phyloP scores from a whole-genome alignment of 306 rosid genomes.

The Corylus americana region DNA sequence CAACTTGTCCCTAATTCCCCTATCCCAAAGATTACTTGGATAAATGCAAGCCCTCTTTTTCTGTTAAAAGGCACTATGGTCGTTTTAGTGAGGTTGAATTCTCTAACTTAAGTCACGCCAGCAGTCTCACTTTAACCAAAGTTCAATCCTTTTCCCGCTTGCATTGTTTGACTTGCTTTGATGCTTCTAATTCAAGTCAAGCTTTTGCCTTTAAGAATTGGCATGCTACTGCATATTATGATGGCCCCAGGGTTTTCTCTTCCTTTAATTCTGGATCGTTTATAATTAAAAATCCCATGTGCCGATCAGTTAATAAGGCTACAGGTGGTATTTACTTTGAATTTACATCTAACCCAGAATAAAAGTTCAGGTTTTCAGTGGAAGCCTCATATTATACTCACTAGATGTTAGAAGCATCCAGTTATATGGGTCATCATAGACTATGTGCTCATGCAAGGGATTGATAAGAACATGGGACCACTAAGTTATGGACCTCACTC shows the following conservation, averaged over 20 bases:
- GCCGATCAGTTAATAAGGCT: not conserved
- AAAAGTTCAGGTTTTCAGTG: constrained; percentile 1
- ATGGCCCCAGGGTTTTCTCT: not conserved
- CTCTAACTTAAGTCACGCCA: not conserved
- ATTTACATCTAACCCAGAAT: not conserved
- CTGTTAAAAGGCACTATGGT: not conserved
- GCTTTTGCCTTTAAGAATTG: constrained; percentile 3
- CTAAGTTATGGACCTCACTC: constrained; percentile 29
- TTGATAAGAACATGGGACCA: constrained; percentile 41
- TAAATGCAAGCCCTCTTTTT: not conserved
- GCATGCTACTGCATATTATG: not conserved
- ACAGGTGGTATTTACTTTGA: not conserved
- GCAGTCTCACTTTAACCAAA: constrained; percentile 7
- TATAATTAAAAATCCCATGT: not conserved
- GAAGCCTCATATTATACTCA: constrained; percentile 6
- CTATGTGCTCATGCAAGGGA: constrained; percentile 27
- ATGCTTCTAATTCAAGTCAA: constrained; percentile 10
- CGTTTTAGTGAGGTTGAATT: not conserved
- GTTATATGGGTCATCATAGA: constrained; percentile 18
- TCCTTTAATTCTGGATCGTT: not conserved
- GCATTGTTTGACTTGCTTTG: constrained; percentile 1
- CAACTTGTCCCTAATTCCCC: not conserved
- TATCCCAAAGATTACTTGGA: not conserved
- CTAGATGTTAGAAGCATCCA: constrained; percentile 13
- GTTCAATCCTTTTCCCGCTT: not conserved